These are phyloP conservation scores for Rhizopus arrhizus DNA, from an alignment of 371 early-diverging fungal genomes.

Conservation along the genomic window DNA sequence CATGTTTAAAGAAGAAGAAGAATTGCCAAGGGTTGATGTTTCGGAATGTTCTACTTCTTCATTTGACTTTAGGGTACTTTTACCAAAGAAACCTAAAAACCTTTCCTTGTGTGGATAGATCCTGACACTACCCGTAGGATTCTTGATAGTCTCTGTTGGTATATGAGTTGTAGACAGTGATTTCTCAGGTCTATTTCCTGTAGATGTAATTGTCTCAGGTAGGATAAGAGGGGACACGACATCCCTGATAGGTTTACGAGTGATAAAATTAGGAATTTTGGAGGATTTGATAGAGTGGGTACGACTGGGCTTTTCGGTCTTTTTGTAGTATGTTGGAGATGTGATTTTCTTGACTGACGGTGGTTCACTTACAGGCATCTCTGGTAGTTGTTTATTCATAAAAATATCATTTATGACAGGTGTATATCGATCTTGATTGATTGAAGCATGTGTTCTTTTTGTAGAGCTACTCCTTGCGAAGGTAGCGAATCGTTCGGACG, in stretches of 20 bases:
- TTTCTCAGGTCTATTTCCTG: conserved; percentile 9
- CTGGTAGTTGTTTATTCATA: not conserved
- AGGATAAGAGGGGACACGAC: conserved; percentile 2
- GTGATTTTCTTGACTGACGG: no score
- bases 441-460: not conserved
- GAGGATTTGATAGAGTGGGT: conserved; percentile 5
- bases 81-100: conserved; percentile 23
- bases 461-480: no score
- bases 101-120: conserved; percentile 24
- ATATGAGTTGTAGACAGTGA: conserved; percentile 14
- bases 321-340: conserved; percentile 15
- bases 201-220: not conserved
- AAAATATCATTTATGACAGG: conserved; percentile 24
- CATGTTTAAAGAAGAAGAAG: conserved; percentile 9
- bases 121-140: conserved; percentile 11
- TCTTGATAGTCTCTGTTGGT: not conserved
- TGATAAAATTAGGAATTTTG: conserved; percentile 19
- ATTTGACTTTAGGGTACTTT: not conserved
- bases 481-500: no score
- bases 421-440: not conserved
- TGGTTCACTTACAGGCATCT: no score
- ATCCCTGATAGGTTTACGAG: conserved; percentile 21
- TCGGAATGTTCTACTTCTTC: conserved; percentile 10
- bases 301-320: conserved; percentile 26
- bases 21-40: conserved; percentile 14